Evolutionary conservation across 768 basidiomycete genomes (phyloP), one percentile per base, ranked within the genome.

Genomic region (Dentipellis sp.): DNA sequence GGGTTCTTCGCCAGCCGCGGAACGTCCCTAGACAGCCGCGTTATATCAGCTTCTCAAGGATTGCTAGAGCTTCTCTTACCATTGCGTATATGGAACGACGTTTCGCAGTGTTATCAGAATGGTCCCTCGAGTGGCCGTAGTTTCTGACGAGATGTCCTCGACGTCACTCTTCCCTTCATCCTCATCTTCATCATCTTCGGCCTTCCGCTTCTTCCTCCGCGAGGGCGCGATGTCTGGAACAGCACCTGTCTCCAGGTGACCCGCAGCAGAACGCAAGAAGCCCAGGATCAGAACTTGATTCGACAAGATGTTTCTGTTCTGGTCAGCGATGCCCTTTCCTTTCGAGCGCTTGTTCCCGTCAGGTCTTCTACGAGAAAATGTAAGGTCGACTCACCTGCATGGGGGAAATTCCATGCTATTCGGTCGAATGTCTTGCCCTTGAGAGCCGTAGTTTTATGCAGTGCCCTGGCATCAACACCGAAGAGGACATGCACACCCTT

Each of bases 321-420:
- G 92, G 68, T 97, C 92, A 21, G 88, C 81, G 58, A 97, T 94
- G 2, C 94, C 92, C 66, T 83, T 91, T 22, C 89, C 88, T 91
- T 52, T 39, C 56, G 19, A 47, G 29, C 17, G 16, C 50, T n/a
- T 21, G 56, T 19, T 50, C 65, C 21, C 57, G 58, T 49, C 53
- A 21, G 56, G 50, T 17, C 6, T 36, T 34, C 3, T 45, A 50
- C 11, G 50, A 49, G 37, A 9, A 23, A 19, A 21, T 22, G 21
- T 8, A n/a, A 55, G 17, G 53, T 49, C 11, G 6, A 64, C 81
- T 60, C 64, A 91, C 94, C 94, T 64, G 88, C 88, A 72, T 98
- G 95, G 57, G 95, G 95, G 67, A 97, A 98, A 68, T 98, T 97
- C 86, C 92, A 97, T 7, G 91, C 82, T 56, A 97, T 79, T 58